phyloP scores from a whole-genome alignment of 2,329 filamentous ascomycete genomes.

The Pseudonectria foliicola region DNA sequence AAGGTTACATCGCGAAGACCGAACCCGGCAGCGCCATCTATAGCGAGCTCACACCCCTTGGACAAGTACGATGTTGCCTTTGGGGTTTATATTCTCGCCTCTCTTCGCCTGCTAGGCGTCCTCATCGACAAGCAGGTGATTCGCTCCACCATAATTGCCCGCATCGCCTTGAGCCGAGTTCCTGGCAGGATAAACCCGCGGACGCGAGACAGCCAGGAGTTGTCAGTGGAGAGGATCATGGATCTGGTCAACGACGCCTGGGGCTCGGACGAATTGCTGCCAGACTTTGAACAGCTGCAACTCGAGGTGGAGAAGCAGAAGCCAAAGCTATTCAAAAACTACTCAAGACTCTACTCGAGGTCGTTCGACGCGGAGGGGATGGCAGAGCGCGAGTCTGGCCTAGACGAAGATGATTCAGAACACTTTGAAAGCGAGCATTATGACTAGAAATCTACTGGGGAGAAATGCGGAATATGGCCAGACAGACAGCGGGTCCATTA shows the following conservation, averaged over 20 bases:
- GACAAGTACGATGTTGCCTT: constrained; percentile 27
- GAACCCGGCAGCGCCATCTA: constrained; percentile 6
- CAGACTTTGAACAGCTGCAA: constrained; percentile 13
- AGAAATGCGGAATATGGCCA: too few species aligned
- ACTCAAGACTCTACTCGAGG: constrained; percentile 21
- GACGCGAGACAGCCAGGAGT: constrained; percentile 24
- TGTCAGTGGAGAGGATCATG: constrained; percentile 24
- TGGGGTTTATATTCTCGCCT: constrained; percentile 30
- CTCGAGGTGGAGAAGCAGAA: constrained; percentile 23
- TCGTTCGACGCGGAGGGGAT: constrained; percentile 18
- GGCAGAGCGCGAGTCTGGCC: too few species aligned
- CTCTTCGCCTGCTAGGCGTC: constrained; percentile 29
- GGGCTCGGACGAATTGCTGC: constrained; percentile 24
- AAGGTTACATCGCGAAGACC: constrained; percentile 23
- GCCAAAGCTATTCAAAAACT: constrained; percentile 24
- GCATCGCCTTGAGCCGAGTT: constrained; percentile 23
- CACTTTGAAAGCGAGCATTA: constrained; percentile 4
- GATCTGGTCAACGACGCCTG: constrained; percentile 27
- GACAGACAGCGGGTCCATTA: background rate
- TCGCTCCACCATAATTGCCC: constrained; percentile 20
- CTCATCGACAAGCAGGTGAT: constrained; percentile 27
- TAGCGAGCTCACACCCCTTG: constrained; percentile 6
- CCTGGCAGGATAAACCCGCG: constrained; percentile 22
- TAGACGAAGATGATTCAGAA: background rate
- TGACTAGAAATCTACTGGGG: background rate